phyloP scores from a whole-genome alignment of 1,284 basidiomycete species.

The Tilletia indica region DNA sequence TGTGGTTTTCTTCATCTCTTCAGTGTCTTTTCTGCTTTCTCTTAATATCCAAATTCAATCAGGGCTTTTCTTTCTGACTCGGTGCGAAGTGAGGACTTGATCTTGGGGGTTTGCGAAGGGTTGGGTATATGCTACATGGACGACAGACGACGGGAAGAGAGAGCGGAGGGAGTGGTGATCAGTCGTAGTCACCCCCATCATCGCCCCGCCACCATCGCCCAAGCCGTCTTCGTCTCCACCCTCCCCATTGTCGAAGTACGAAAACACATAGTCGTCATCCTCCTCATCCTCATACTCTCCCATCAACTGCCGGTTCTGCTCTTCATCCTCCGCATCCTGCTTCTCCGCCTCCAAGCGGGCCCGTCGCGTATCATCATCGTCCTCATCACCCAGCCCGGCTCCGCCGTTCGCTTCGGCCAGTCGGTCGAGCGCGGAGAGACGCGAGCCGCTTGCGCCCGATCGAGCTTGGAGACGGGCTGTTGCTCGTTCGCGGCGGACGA shows the following conservation, averaged over 20 bases:
- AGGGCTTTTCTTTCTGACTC: too few relatives aligned
- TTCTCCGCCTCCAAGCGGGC: slow-evolving; percentile 1
- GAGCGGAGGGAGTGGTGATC: too few relatives aligned
- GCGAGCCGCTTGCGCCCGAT: background rate
- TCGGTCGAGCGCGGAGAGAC: slow-evolving; percentile 5
- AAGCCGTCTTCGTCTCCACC: slow-evolving; percentile 44
- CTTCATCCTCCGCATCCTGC: slow-evolving; percentile 39
- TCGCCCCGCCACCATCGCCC: slow-evolving; percentile 39
- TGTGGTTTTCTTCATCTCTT: too few relatives aligned
- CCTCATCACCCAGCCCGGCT: slow-evolving; percentile 32
- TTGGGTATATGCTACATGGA: too few relatives aligned
- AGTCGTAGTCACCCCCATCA: slow-evolving; percentile 41
- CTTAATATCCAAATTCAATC: too few relatives aligned
- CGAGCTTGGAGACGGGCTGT: background rate
- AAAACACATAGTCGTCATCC: slow-evolving; percentile 53
- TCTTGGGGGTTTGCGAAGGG: too few relatives aligned
- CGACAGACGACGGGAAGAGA: too few relatives aligned
- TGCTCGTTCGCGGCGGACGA: slow-evolving; percentile 33
- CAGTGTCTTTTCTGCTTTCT: too few relatives aligned
- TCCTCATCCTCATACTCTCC: slow-evolving; percentile 54
- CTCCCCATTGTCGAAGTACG: slow-evolving; percentile 56
- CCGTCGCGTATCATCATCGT: slow-evolving; percentile 29
- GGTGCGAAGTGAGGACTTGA: too few relatives aligned
- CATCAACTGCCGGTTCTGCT: slow-evolving; percentile 31
- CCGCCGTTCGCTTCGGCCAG: background rate